Conservation (phyloP, 768 basidiomycete genomes). For the Thelephora ganbajun region DNA sequence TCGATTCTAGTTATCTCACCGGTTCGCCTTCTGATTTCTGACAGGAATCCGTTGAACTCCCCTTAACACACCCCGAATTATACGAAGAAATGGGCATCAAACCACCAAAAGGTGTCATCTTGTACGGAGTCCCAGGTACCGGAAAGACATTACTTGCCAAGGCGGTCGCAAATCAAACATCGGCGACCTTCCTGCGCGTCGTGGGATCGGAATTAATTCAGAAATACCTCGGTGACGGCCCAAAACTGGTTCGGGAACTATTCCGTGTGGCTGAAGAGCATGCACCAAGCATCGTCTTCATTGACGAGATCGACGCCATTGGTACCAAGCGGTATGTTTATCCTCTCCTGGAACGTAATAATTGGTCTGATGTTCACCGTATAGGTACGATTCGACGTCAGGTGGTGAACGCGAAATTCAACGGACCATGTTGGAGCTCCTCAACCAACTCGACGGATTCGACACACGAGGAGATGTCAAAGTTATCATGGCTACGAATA, state of each 20-base stretch:
- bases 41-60: slow-evolving; percentile 95
- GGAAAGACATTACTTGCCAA: slow-evolving; percentile 97
- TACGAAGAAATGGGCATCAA: slow-evolving; percentile 99
- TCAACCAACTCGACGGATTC: slow-evolving; percentile 99
- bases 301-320: slow-evolving; percentile 97
- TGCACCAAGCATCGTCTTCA: slow-evolving; percentile 97
- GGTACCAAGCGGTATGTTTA: slow-evolving; percentile 83
- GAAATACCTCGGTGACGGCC: slow-evolving; percentile 98
- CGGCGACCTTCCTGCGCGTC: slow-evolving; percentile 93
- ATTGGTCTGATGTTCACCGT: slow-evolving; percentile 1
- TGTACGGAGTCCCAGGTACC: slow-evolving; percentile 96
- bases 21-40: neutral
- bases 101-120: slow-evolving; percentile 98
- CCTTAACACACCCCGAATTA: slow-evolving; percentile 92
- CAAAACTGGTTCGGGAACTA: slow-evolving; percentile 92
- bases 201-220: slow-evolving; percentile 98
- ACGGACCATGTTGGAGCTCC: slow-evolving; percentile 94
- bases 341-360: neutral
- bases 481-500: slow-evolving; percentile 99
- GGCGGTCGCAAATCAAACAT: slow-evolving; percentile 96
- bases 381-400: slow-evolving; percentile 93
- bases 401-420: slow-evolving; percentile 99
- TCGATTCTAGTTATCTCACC: neutral
- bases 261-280: slow-evolving; percentile 97
- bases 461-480: slow-evolving; percentile 99